Base-by-base conservation (phyloP, 139 green algal species). In the Choricystis sp. region DNA sequence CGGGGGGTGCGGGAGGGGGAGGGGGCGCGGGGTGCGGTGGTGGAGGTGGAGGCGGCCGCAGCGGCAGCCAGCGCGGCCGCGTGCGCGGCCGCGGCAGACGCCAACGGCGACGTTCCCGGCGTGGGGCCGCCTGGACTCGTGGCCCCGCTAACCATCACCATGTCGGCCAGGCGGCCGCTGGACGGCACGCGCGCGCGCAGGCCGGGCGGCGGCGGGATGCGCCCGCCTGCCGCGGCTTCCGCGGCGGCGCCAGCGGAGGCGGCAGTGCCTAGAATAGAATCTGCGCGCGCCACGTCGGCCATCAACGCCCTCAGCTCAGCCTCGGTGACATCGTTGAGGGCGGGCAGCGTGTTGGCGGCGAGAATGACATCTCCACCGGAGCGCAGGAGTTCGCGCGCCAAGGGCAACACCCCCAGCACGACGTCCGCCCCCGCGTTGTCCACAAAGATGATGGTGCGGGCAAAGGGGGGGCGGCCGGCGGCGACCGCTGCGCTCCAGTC, bases 261-360 rank as follows among this genome's bases (percentile, higher is more conserved):
- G 0, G 81, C 85, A 26, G 67, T 74, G 55, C 72, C 66, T 26
- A 90, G 78, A 57, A 79, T 72, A 29, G 70, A 70, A 69, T 85
- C 93, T 40, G 79, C 27, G 31, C 78, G 57, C 0, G 72, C 69
- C 26, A 76, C 80, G 5, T 68, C 67, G 4, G 69, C 65, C 31
- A 92, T 52, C 26, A 85, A 56, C 23, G 57, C n/a, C 5, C 68
- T 26, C 31, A 99, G 77, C 78, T 99, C 94, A 0, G 71, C 5
- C 0, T 72, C 81, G 3, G 94, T 99, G 77, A 98, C 85, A 75
- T 99, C 94, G 65, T 99, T 99, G 75, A 99, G 95, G 29, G 94
- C 94, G 2, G 94, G 93, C 56, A 87, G 76, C 19, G 72, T 79
- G 72, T 98, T 98, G 60, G 85, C 92, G 14, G 88, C 85, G 66